phyloP scores from a whole-genome alignment of 2,329 filamentous ascomycete species.

The Penicillium capsulatum region DNA sequence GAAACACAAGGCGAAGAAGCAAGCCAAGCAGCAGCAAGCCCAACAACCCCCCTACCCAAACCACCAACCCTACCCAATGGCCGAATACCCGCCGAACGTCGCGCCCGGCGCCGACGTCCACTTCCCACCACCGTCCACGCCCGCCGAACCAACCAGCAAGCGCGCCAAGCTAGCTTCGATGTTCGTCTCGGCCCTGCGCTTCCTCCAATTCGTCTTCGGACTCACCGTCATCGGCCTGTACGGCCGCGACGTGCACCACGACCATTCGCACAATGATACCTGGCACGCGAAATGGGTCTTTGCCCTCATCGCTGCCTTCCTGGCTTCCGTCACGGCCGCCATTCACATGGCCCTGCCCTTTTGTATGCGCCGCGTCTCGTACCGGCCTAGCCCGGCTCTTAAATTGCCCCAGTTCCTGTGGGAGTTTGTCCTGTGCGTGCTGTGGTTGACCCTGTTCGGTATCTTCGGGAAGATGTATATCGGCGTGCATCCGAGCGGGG shows the following conservation, averaged over 20 bases:
- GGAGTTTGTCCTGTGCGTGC: constrained; percentile 67
- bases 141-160: constrained; percentile 6
- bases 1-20: constrained; percentile 29
- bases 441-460: constrained; percentile 79
- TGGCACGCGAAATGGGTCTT: constrained; percentile 73
- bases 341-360: constrained; percentile 64
- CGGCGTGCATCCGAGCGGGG: constrained; percentile 50
- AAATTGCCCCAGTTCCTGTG: constrained; percentile 56
- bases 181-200: constrained; percentile 53
- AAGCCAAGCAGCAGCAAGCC: constrained; percentile 15
- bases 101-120: constrained; percentile 15
- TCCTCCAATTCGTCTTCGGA: constrained; percentile 71
- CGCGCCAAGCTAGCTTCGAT: constrained; percentile 10
- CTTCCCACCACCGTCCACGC: constrained; percentile 10
- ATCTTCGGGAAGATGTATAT: constrained; percentile 81
- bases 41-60: constrained; percentile 16
- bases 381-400: constrained; percentile 28
- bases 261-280: constrained; percentile 45
- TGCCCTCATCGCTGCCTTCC: constrained; percentile 64
- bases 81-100: constrained; percentile 18
- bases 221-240: constrained; percentile 77
- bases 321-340: constrained; percentile 62
- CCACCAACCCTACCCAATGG: constrained; percentile 18
- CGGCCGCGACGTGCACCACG: constrained; percentile 56
- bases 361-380: constrained; percentile 13